Base-by-base conservation (phyloP, 2,329 filamentous ascomycete genomes). In the Lithohypha guttulata region DNA sequence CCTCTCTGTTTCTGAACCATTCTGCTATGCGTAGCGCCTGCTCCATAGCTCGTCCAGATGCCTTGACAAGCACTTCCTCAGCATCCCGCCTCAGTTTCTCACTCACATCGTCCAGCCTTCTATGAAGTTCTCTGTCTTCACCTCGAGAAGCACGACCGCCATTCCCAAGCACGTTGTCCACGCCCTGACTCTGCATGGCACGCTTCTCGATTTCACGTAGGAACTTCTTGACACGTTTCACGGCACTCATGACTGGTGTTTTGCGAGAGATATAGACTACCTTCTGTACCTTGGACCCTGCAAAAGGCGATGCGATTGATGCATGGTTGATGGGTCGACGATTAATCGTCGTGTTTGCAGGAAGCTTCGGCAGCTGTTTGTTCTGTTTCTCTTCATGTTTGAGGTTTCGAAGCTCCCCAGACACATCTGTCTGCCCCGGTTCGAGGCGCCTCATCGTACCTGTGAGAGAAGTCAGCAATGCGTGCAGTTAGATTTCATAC, bases 311-410 rank as follows among this genome's bases (percentile, higher is more conserved):
- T 3, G 71, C 60, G 20, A 73, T 57, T 2, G 73, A 57, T 3
- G 73, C 61, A 54, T 68, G 74, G n/a, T 69, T 65, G 48, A 79
- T 68, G 0, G 75, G 73, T 0, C 75, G 69, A 54, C 73, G 75
- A 46, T 63, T 53, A 35, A 77, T 57, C 42, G 57, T 62, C 10
- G 65, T 62, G 47, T 69, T 48, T n/a, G 45, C 31, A n/a, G 49
- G 45, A 3, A 52, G 39, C 3, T 42, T 41, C 15, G 39, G 29
- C 13, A 50, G 26, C 10, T 36, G 14, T 25, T 48, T 36, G 31
- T 50, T 51, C 34, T 49, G 48, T 38, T 46, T 50, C 29, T 47
- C 44, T 7, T 6, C 11, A 23, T 50, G 46, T 15, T 39, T 37
- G 20, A 51, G 38, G 6, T 43, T 38, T 14, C 38, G 32, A 3